Evolutionary conservation across 345 rosid species (phyloP), one percentile per base, ranked within the genome.

Genomic region (Salix suchowensis): DNA sequence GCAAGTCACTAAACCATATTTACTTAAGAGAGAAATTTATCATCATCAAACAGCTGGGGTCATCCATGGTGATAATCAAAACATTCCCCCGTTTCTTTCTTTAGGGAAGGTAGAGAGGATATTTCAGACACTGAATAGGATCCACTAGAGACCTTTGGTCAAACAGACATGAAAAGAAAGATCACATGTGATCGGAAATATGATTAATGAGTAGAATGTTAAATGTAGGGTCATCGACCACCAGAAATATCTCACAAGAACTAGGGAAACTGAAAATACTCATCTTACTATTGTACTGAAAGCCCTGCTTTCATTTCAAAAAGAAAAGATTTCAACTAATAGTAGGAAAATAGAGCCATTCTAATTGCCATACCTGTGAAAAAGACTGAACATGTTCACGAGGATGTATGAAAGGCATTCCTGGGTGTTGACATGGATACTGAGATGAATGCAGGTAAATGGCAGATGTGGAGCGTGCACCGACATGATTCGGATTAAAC

Each of bases 371-470:
- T 86, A 91, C 96, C 97, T 92, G 92, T 23, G 88, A 69, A 82
- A 87, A 90, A 70, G 88, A 82, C 78, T 86, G 96, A 76, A 87
- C 85, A 78, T 87, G 91, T 37, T 89, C 97, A 78, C 75, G 88
- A 54, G 86, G 85, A 77, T 85, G 88, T 68, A 86, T 79, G 60
- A 84, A 90, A 72, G 92, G 88, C 81, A 88, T 84, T 75, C 90
- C 91, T 67, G 97, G 90, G 67, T 10, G 89, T 85, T 92, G 97
- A 84, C 87, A 84, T 58, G 97, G 88, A 87, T 87, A 89, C 48
- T 88, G 97, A 32, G 92, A 83, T 11, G 97, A 85, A 78, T 85
- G 94, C 84, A 89, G 48, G 81, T 87, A 89, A 37, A 88, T 67
- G 76, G 88, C 86, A 70, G 91, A 76, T 5, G 90, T 58, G 7